phyloP scores from a whole-genome alignment of 2,329 filamentous ascomycete species.

The Sporothrix dimorphospora region DNA sequence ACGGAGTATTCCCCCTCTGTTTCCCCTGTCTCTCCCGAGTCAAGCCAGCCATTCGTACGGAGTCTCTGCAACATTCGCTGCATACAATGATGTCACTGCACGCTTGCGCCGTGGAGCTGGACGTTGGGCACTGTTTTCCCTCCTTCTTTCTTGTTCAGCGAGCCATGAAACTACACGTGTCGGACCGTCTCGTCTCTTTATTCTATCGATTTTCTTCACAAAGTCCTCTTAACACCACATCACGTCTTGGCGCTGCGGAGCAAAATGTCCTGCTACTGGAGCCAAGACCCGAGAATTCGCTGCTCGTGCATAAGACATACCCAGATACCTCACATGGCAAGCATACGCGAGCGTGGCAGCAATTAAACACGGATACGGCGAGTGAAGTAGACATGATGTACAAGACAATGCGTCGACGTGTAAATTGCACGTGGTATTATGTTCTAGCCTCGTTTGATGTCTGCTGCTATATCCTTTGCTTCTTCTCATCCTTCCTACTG shows the following conservation, averaged over 20 bases:
- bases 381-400: neutral
- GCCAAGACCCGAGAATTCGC: neutral
- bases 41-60: neutral
- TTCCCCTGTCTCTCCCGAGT: neutral
- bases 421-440: slow-evolving; percentile 6
- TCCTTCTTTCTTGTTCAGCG: neutral
- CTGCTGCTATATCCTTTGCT: neutral
- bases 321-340: neutral
- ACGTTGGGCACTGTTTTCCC: neutral
- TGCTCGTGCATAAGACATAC: neutral
- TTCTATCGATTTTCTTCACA: neutral
- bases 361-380: neutral
- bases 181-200: neutral
- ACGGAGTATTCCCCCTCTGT: neutral
- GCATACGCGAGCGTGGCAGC: neutral
- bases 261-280: neutral
- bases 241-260: slow-evolving; percentile 1
- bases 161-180: slow-evolving; percentile 10
- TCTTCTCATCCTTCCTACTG: neutral
- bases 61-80: neutral
- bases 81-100: slow-evolving; percentile 4
- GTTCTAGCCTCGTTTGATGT: neutral
- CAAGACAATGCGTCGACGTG: neutral
- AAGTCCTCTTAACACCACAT: neutral
- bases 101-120: neutral